Base-by-base conservation (phyloP, 2,329 filamentous ascomycete species). In the Venturia effusa region DNA sequence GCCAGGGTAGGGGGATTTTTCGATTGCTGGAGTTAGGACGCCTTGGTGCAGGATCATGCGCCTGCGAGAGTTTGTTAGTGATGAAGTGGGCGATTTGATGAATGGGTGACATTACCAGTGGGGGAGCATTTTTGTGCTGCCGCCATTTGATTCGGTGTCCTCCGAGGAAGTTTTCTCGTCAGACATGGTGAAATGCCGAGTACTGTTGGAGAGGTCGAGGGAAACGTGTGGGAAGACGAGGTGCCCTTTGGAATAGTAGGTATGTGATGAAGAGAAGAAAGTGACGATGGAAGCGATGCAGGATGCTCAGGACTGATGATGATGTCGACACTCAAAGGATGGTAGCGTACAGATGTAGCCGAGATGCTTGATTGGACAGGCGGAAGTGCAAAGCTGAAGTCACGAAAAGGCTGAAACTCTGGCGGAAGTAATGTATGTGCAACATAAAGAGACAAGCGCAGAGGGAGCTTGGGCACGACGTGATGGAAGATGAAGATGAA, bases 1-100 rank as follows among this genome's bases (percentile, higher is more conserved):
- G 30, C 77, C 77, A 11, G 74, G 71, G 65, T 78, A 79, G 0
- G 75, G 69, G 67, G 74, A 76, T 63, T 76, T 74, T 34, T 68
- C 67, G 11, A 76, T 72, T 48, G 74, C 73, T 10, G 70, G 68
- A 30, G 74, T 76, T 15, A 75, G 68, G 39, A 73, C 67, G 43
- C 74, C 74, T 65, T 76, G 74, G 24, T 76, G 71, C 2, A 68
- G 66, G 63, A 76, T 68, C 64, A 76, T 70, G 62, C 72, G 71
- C 70, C 71, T 72, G 51, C 75, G 70, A 6, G 72, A 68, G 24
- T 75, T 10, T 61, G 27, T 39, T 19, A 55, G 13, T 55, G 30
- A n/a, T 10, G 15, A 1, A 17, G 17, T n/a, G 8, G 22, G 13
- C n/a, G 27, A n/a, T 5, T 4, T 4, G 24, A 27, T 51, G 22